These are phyloP conservation scores for Magnaporthiopsis incrustans DNA, from an alignment of 2,329 filamentous ascomycete species.

Conservation along the genomic window DNA sequence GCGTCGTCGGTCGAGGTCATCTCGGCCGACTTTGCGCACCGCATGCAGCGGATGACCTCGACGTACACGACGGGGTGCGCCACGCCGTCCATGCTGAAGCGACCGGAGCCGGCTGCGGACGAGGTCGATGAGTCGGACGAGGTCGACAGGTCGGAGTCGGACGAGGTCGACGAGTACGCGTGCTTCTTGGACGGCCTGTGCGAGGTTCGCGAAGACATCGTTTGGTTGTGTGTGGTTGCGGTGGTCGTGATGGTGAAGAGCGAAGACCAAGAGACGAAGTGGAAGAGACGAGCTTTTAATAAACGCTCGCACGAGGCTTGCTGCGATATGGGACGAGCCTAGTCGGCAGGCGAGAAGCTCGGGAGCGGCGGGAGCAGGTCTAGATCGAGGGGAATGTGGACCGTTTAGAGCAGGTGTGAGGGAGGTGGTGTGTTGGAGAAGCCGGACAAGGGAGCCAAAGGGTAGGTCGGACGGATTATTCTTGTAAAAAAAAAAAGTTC, in stretches of 20 bases:
- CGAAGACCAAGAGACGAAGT: too few relatives aligned
- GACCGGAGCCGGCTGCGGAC: conserved; percentile 22
- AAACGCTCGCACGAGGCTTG: too few relatives aligned
- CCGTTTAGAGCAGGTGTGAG: too few relatives aligned
- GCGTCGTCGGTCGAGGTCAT: conserved; percentile 53
- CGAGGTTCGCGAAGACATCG: conserved; percentile 22
- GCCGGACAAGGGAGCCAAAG: too few relatives aligned
- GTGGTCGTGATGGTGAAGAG: neutral
- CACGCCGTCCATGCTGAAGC: conserved; percentile 42
- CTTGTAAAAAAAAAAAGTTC: too few relatives aligned
- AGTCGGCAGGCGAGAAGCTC: too few relatives aligned
- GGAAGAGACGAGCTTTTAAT: too few relatives aligned
- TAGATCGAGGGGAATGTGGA: too few relatives aligned
- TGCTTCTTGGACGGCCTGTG: conserved; percentile 25
- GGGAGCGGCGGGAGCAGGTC: too few relatives aligned
- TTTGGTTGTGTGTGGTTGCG: neutral
- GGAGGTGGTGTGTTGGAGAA: too few relatives aligned
- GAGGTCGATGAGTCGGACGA: conserved; percentile 24
- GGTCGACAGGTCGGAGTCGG: conserved; percentile 35
- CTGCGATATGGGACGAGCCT: too few relatives aligned
- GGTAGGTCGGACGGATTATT: too few relatives aligned
- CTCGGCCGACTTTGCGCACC: conserved; percentile 52
- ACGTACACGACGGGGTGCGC: conserved; percentile 42
- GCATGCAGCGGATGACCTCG: conserved; percentile 54
- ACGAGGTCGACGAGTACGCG: conserved; percentile 29